These are phyloP conservation scores for Waitea zeae DNA, from an alignment of 1,284 basidiomycete species.

Conservation along the genomic window DNA sequence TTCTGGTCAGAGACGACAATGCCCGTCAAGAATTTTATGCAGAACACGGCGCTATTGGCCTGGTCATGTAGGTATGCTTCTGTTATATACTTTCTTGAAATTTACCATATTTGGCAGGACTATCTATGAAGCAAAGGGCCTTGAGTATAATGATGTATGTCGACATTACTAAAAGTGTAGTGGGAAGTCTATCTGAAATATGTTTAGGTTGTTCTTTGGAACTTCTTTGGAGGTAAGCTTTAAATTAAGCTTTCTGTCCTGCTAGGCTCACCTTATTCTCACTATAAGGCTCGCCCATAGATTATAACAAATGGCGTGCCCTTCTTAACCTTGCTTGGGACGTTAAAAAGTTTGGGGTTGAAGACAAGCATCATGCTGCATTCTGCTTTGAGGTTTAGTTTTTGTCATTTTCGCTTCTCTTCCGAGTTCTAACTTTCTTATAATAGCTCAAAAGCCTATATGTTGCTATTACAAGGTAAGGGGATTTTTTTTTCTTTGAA, in stretches of 20 bases:
- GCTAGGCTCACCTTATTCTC: too few relatives aligned
- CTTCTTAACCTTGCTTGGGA: slow-evolving; percentile 27
- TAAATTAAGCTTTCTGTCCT: too few relatives aligned
- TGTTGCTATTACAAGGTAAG: slow-evolving; percentile 32
- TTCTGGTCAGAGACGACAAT: slow-evolving; percentile 47
- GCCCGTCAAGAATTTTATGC: slow-evolving; percentile 30
- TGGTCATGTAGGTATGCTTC: slow-evolving; percentile 31
- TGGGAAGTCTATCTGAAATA: background rate
- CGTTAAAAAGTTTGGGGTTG: slow-evolving; percentile 16
- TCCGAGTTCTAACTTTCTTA: too few relatives aligned
- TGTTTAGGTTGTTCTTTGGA: slow-evolving; percentile 46
- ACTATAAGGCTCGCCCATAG: slow-evolving; percentile 34
- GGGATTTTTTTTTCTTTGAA: too few relatives aligned
- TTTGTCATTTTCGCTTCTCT: too few relatives aligned
- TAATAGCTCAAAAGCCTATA: slow-evolving; percentile 44
- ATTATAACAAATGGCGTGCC: slow-evolving; percentile 37
- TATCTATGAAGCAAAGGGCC: slow-evolving; percentile 55
- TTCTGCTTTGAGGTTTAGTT: slow-evolving; percentile 44
- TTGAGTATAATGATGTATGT: slow-evolving; percentile 55
- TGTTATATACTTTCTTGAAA: background rate
- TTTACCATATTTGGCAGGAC: slow-evolving; percentile 23
- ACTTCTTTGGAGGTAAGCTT: slow-evolving; percentile 57
- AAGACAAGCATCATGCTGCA: slow-evolving; percentile 32
- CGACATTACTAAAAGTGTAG: background rate
- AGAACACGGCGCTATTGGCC: slow-evolving; percentile 39